Conservation (phyloP, 2,329 filamentous ascomycete genomes). For the Penicillium sp. region DNA sequence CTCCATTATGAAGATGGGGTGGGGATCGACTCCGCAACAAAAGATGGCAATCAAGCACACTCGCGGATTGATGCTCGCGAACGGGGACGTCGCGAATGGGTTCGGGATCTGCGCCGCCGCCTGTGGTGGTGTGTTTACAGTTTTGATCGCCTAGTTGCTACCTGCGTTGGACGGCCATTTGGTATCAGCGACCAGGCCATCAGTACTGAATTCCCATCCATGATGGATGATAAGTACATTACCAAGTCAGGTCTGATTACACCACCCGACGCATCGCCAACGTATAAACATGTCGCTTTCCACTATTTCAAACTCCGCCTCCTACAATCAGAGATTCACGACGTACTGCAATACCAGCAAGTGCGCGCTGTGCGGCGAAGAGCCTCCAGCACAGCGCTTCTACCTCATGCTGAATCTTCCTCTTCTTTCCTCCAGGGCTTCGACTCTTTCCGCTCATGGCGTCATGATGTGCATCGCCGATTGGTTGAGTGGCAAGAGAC, state of each 20-base stretch:
- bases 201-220: slow-evolving; percentile 89
- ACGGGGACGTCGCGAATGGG: slow-evolving; percentile 73
- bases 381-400: slow-evolving; percentile 65
- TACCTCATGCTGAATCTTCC: slow-evolving; percentile 74
- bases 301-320: slow-evolving; percentile 90
- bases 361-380: slow-evolving; percentile 72
- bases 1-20: slow-evolving; percentile 89
- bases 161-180: slow-evolving; percentile 89
- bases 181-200: slow-evolving; percentile 96
- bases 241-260: slow-evolving; percentile 73
- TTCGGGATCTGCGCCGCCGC: slow-evolving; percentile 79
- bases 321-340: slow-evolving; percentile 90
- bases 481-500: slow-evolving; percentile 84
- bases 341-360: slow-evolving; percentile 91
- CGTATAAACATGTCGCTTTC: slow-evolving; percentile 86
- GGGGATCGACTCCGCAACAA: slow-evolving; percentile 55
- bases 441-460: slow-evolving; percentile 84
- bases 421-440: slow-evolving; percentile 85
- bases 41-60: slow-evolving; percentile 37
- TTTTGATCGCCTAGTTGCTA: slow-evolving; percentile 90
- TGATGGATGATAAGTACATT: slow-evolving; percentile 85
- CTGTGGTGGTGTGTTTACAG: slow-evolving; percentile 98
- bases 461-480: slow-evolving; percentile 80
- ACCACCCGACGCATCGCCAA: slow-evolving; percentile 64
- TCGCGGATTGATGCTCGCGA: slow-evolving; percentile 54